A percentile compares a stretch with the other conserved stretches of the same genome.
These are phyloP conservation scores for Poronia punctata DNA, from an alignment of 495 filamentous ascomycete species.

Conservation along the genomic window DNA sequence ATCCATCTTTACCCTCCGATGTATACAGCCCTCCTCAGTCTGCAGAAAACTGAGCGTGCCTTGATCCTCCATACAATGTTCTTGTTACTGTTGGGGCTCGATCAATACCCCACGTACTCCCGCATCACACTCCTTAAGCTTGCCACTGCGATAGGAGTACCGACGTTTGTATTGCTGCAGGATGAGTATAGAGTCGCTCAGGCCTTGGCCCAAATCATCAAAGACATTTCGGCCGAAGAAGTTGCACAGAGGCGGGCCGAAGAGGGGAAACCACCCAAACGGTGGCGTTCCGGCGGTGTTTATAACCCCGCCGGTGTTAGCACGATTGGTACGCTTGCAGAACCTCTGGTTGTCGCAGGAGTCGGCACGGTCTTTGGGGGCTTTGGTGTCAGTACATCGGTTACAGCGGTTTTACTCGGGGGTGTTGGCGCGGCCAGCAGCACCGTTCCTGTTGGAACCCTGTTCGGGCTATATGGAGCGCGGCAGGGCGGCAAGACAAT, in stretches of 20 bases:
- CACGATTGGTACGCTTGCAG: constrained; percentile 73
- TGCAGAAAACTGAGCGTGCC: constrained; percentile 38
- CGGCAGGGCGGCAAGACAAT: constrained; percentile 81
- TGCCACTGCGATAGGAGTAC: constrained; percentile 59
- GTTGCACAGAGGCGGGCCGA: constrained; percentile 61
- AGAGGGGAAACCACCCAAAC: constrained; percentile 54
- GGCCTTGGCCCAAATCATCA: constrained; percentile 64
- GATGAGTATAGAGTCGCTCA: constrained; percentile 70
- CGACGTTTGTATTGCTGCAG: constrained; percentile 55
- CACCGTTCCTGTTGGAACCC: constrained; percentile 65
- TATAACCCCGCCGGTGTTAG: constrained; percentile 54
- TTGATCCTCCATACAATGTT: constrained; percentile 55
- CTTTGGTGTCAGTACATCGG: constrained; percentile 58
- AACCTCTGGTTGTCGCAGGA: constrained; percentile 73
- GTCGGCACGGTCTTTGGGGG: constrained; percentile 78
- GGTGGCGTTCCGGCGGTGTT: constrained; percentile 75
- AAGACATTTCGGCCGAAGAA: constrained; percentile 61
- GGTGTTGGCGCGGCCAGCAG: constrained; percentile 59
- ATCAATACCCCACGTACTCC: constrained; percentile 71
- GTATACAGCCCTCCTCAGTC: constrained; percentile 32
- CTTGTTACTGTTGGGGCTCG: constrained; percentile 69
- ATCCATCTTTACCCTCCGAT: constrained; percentile 38
- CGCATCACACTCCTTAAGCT: constrained; percentile 66
- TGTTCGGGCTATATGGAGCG: constrained; percentile 87
- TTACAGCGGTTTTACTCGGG: constrained; percentile 73